phyloP scores from a whole-genome alignment of 345 rosid genomes.

The Dovyalis caffra region DNA sequence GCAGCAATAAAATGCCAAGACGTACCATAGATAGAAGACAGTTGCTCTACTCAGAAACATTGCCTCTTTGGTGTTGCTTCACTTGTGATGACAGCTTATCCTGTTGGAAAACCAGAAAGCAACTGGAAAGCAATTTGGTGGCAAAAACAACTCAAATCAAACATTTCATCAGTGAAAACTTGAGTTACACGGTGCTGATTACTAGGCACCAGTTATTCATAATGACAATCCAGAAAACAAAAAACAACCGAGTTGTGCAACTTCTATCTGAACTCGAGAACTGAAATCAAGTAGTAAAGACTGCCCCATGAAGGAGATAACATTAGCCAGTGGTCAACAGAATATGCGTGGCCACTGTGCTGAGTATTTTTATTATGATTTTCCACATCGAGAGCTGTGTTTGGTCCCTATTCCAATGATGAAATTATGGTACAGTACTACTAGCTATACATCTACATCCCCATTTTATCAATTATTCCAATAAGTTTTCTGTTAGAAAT shows the following conservation, averaged over 20 bases:
- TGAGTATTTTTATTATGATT: neutral
- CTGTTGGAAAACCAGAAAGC: slow-evolving; percentile 13
- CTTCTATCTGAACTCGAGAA: slow-evolving; percentile 21
- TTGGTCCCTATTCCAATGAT: slow-evolving; percentile 19
- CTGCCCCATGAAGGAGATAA: slow-evolving; percentile 13
- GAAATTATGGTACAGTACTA: neutral
- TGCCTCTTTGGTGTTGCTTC: slow-evolving; percentile 11
- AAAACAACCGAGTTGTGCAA: slow-evolving; percentile 1
- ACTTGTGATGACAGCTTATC: slow-evolving; percentile 8
- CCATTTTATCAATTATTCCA: neutral
- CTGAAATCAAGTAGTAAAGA: slow-evolving; percentile 20
- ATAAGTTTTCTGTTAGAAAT: neutral
- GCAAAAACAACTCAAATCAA: slow-evolving; percentile 13
- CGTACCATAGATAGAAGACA: slow-evolving; percentile 9
- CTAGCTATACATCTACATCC: slow-evolving; percentile 1
- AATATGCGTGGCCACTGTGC: slow-evolving; percentile 5
- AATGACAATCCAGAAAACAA: slow-evolving; percentile 25
- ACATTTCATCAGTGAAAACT: slow-evolving; percentile 12
- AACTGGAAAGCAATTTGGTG: neutral
- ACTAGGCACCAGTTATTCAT: neutral
- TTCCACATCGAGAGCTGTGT: neutral
- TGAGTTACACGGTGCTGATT: slow-evolving; percentile 7
- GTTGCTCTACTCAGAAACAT: neutral
- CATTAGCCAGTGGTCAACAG: slow-evolving; percentile 22
- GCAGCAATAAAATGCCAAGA: neutral